phyloP scores from a whole-genome alignment of 2,329 filamentous ascomycete species.

The Penicillium sp. region DNA sequence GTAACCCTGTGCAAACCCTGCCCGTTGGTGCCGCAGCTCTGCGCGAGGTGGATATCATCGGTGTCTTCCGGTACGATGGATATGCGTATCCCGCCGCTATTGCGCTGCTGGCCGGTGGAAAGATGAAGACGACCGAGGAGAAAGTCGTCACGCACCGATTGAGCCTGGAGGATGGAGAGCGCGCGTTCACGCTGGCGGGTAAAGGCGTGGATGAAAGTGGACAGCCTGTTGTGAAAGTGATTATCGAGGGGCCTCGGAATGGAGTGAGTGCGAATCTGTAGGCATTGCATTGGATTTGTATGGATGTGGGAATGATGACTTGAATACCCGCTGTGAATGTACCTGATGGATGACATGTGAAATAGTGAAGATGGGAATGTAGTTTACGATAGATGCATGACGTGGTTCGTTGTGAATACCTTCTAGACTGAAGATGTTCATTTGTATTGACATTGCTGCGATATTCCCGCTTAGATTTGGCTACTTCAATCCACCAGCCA shows the following conservation, averaged over 20 bases:
- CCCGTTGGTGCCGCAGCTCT: constrained; percentile 51
- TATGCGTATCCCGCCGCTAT: constrained; percentile 52
- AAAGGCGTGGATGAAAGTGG: constrained; percentile 49
- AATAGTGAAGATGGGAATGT: neutral
- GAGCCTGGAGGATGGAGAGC: constrained; percentile 44
- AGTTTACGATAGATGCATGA: neutral
- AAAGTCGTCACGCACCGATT: constrained; percentile 51
- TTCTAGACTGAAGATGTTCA: no score
- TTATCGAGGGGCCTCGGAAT: constrained; percentile 35
- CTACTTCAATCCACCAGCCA: constrained; percentile 51
- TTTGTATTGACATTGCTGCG: no score
- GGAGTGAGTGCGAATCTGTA: constrained; percentile 10
- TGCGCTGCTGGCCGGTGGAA: constrained; percentile 47
- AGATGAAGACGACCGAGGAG: constrained; percentile 45
- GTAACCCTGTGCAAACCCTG: constrained; percentile 50
- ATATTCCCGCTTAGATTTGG: no score
- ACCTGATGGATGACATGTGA: neutral
- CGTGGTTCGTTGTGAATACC: neutral
- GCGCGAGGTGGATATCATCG: constrained; percentile 53
- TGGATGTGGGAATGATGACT: constrained; percentile 2
- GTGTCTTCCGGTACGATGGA: constrained; percentile 52
- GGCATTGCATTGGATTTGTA: constrained; percentile 3
- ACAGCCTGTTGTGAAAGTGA: constrained; percentile 50
- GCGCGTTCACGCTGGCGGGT: constrained; percentile 49
- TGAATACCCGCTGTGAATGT: neutral